Evolutionary conservation across 768 basidiomycete species (phyloP).

Genomic region (Paxillus ammoniavirescens): DNA sequence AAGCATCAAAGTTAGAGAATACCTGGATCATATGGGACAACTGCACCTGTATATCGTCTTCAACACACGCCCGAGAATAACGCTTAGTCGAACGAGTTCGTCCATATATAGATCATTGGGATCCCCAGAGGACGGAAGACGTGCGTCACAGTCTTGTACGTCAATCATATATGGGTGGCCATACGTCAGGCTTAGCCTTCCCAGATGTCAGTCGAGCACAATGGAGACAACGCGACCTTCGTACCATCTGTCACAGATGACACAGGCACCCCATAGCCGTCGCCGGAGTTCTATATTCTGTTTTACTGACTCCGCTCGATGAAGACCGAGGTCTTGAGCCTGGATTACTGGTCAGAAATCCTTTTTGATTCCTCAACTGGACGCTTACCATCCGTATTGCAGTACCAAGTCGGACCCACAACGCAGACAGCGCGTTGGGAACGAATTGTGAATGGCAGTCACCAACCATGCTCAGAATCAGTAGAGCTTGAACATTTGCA

Average conservation of each 20-base stretch:
- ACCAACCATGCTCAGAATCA: constrained; percentile 84
- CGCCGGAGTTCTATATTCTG: constrained; percentile 84
- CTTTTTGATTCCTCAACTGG: constrained; percentile 3
- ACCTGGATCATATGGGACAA: neutral
- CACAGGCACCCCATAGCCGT: constrained; percentile 91
- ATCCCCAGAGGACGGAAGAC: constrained; percentile 87
- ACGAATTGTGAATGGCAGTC: constrained; percentile 91
- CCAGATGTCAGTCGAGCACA: constrained; percentile 6
- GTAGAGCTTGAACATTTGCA: constrained; percentile 82
- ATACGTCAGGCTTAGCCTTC: constrained; percentile 82
- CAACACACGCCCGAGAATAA: constrained; percentile 86
- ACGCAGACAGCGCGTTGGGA: constrained; percentile 78
- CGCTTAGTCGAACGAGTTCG: constrained; percentile 88
- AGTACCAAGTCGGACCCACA: constrained; percentile 83
- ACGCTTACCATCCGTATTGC: constrained; percentile 88
- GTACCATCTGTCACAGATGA: constrained; percentile 93
- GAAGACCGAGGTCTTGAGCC: constrained; percentile 97
- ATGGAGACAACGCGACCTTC: constrained; percentile 15
- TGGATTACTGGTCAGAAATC: constrained; percentile 30
- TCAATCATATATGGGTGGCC: constrained; percentile 97
- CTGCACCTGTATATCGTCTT: constrained; percentile 90
- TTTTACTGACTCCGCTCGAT: constrained; percentile 85
- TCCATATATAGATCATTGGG: constrained; percentile 78
- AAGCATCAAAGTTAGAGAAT: constrained; percentile 7
- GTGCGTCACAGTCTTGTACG: constrained; percentile 93